Evolutionary conservation across 129 eudicot genomes (phyloP), one percentile per base, ranked within the genome.

Genomic region (Lactuca saligna): DNA sequence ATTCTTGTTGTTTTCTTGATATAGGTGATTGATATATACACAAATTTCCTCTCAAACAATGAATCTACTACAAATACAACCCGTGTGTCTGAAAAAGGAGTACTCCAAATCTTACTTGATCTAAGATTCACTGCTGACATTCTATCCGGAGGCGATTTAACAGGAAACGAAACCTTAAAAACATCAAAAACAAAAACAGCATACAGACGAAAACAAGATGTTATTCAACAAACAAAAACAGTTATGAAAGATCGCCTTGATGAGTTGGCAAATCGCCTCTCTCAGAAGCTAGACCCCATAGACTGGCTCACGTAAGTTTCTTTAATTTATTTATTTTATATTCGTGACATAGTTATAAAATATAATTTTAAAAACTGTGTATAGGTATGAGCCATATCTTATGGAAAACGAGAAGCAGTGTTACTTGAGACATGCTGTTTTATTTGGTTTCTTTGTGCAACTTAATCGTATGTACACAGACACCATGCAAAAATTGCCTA

Each of bases 381-480:
- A 71, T 80, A 93, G 98, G 85, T 89, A 84, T 65, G 97, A 93
- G 75, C 97, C 97, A 54, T 93, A 89, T 68, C 85, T 93, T n/a
- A 84, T 92, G 98, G 97, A 93, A 86, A 93, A 89, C 55, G 98
- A 88, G 86, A 91, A 79, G 63, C 97, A 91, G 76, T 85, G 89
- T 15, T 91, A 86, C 70, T 79, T 91, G 61, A 79, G 97, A 69
- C 95, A 91, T 74, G 91, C 96, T 56, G 96, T 91, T 53, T 86
- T 91, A 46, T 88, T 86, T 77, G 98, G 98, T 32, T 93, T 93
- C 85, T 93, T 93, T 82, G 98, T 89, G 80, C 98, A 93, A 66
- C 92, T 93, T 61, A 83, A 74, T 64, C 80, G 97, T 44, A 61
- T 87, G 81, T 87, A 93, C 75, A 89, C 82, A 38, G 95, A 93